Evolutionary conservation across 208 protist genomes (phyloP), one percentile per base, ranked within the genome.

Genomic region (Trypanosoma cruzi): DNA sequence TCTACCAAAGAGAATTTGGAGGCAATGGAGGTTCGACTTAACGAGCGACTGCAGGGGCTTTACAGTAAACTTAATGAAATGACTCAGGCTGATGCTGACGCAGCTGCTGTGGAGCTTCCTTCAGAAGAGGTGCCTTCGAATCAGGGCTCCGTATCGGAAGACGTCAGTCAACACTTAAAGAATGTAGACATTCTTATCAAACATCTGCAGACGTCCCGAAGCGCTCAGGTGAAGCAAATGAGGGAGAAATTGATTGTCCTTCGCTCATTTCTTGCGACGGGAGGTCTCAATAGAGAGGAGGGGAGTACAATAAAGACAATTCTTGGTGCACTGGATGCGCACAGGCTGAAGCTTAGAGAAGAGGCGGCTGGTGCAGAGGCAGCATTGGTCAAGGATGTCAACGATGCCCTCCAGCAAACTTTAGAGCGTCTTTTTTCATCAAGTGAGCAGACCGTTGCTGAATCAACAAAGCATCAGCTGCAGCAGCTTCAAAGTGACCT

Each of bases 271-370:
- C 14, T 74, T 64, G 49, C n/a, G n/a, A 26, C 14, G 2, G 61
- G 49, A 14, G 56, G 56, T 50, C 20, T 46, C 13, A 29, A 57
- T n/a, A 20, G 22, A 26, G 26, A 0, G 10, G 42, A 37, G 34
- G 31, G 10, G 4, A 6, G 36, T 5, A 24, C 52, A 7, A 56
- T 52, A 28, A 42, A 49, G 18, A 14, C 52, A 36, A 22, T 74
- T 18, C 20, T 74, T 13, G 53, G 59, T 16, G 61, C 53, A 31
- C 46, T 74, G 42, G 54, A 74, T 20, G 28, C 24, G 40, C 62
- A 68, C 62, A 54, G 54, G 29, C 53, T 68, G n/a, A 74, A 68
- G 40, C n/a, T 74, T 22, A 57, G 42, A 31, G 68, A 74, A 44
- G 68, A 74, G 42, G 42, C 66, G 4, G 48, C 37, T 32, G 50